These are phyloP conservation scores for Fusarium setosum DNA, from an alignment of 2,329 filamentous ascomycete genomes.

Conservation along the genomic window DNA sequence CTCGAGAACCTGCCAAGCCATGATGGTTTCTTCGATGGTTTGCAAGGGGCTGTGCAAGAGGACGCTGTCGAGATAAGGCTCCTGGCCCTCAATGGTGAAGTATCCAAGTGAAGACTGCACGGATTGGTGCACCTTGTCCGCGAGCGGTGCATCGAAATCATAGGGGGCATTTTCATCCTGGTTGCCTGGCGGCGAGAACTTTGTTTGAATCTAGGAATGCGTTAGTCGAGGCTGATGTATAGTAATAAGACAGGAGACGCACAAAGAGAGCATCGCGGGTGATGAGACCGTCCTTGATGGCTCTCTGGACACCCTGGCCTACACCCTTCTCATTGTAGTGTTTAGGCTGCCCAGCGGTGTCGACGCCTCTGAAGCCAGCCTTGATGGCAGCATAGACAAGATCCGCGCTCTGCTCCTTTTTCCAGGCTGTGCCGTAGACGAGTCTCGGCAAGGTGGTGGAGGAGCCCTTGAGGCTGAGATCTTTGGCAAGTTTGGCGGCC, in stretches of 20 bases:
- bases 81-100: conserved; percentile 58
- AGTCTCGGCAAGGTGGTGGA: conserved; percentile 61
- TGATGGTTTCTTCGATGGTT: conserved; percentile 60
- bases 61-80: conserved; percentile 75
- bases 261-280: conserved; percentile 71
- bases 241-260: conserved; percentile 38
- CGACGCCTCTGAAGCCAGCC: conserved; percentile 77
- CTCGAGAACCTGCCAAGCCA: conserved; percentile 75
- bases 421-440: conserved; percentile 90
- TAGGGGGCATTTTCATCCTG: conserved; percentile 74
- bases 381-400: conserved; percentile 77
- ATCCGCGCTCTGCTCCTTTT: conserved; percentile 73
- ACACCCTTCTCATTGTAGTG: conserved; percentile 82
- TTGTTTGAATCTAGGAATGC: conserved; percentile 76
- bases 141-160: conserved; percentile 65
- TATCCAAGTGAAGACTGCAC: conserved; percentile 74
- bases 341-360: conserved; percentile 82
- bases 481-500: conserved; percentile 44
- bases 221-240: background rate
- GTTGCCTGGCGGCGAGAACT: conserved; percentile 75
- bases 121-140: conserved; percentile 74
- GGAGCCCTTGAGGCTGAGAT: conserved; percentile 46
- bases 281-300: conserved; percentile 69
- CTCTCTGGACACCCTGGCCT: conserved; percentile 72
- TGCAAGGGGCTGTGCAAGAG: conserved; percentile 74